Base-by-base conservation (phyloP, 2,329 filamentous ascomycete genomes). In the Apiospora malaysiana region DNA sequence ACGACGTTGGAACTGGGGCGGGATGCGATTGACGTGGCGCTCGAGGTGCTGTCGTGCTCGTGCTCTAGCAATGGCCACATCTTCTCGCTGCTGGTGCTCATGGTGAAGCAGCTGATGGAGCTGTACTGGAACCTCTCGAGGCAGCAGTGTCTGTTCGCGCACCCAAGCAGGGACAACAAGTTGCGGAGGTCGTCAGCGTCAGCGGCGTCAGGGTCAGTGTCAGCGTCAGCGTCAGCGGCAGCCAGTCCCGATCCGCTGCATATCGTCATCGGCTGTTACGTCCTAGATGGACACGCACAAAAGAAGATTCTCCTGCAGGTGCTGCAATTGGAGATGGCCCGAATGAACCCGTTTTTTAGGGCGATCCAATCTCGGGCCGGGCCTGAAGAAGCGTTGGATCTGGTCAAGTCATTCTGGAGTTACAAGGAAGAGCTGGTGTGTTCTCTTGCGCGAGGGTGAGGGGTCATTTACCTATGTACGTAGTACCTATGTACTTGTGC, bases 271-370 rank as follows among this genome's bases (percentile, higher is more conserved):
- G 40, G 40, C 40, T 42, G 6, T 42, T 42, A 42, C 40, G 40
- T 56, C 25, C 49, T 56, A 14, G 49, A 56, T 27, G 49, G 25
- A 14, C 6, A 56, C 5, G 49, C 49, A 27, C 49, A 27, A 56
- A 56, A 56, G 49, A 56, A 56, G 49, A 27, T 56, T 56, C 49
- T 56, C 49, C 25, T 56, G 49, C 49, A 56, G 49, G 49, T 56
- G 49, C 25, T 56, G 49, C 21, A 56, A 56, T 27, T 56, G 25
- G 49, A 56, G 49, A 56, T 27, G 49, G 49, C 49, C 49, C 21
- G 25, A 27, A 56, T 56, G 49, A 27, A 27, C 49, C 49, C 49
- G 21, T 56, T 56, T 56, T 56, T 56, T 56, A n/a, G 49, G 25
- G 25, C 49, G 21, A n/a, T 56, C 21, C 49, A n/a, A 27, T 56